Base-by-base conservation (phyloP, 495 filamentous ascomycete genomes). In the Neurospora sp. region DNA sequence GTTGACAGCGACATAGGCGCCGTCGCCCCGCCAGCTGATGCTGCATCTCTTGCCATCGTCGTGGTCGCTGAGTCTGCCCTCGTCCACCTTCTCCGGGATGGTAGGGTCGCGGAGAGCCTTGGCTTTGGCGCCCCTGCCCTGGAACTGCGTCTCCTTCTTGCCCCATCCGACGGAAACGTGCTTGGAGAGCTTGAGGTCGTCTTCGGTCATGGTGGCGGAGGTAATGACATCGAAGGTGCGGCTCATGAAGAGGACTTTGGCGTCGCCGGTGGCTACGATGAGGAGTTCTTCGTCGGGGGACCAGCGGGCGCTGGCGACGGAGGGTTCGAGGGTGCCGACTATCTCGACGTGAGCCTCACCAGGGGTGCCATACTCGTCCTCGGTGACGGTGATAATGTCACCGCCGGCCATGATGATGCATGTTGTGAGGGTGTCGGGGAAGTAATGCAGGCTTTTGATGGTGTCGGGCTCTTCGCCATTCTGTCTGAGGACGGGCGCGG, bases 151-250 rank as follows among this genome's bases (percentile, higher is more conserved):
- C 82, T 99, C 96, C 79, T 91, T 90, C 85, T 98, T 98, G 74
- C 96, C 96, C 96, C 96, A 99, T 71, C 96, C 96, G 31, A 99
- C 96, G 23, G 94, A 97, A 59, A 99, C 96, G 88, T 99, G 96
- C 80, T 92, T 93, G 1, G 96, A 98, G 2, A 89, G 87, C 77
- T 94, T 90, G 72, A 97, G 84, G 81, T 99, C 96, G 35, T 93
- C 91, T 5, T 83, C 77, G 5, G 87, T 87, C 76, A 97, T 90
- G 14, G 85, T 85, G 73, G 92, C 86, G 77, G 92, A 90, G 8
- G 89, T 86, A 71, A 96, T 88, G 77, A 90, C 90, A 78, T 98
- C 95, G 76, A 97, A 97, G 54, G 90, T 89, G 73, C 94, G 87
- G 23, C 93, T 97, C 95, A 99, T 97, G 76, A 97, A 93, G 71